A percentile compares a stretch with the other conserved stretches of the same genome.
These are phyloP conservation scores for Suillus subaureus DNA, from an alignment of 768 basidiomycete genomes.

Conservation along the genomic window DNA sequence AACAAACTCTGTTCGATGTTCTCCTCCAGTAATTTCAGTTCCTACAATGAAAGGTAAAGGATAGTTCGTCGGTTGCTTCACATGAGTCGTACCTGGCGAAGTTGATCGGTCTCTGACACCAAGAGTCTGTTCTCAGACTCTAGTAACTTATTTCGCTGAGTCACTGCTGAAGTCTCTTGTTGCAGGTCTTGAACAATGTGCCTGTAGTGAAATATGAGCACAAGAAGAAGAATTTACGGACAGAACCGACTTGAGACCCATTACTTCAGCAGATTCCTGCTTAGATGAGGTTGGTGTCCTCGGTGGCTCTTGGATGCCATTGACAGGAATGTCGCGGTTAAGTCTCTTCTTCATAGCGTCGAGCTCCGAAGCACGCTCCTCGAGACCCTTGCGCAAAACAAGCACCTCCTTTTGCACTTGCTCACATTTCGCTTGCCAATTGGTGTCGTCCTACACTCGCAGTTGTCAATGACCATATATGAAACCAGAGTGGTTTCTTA, in stretches of 20 bases:
- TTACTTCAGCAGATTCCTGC: conserved; percentile 67
- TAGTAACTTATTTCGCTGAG: conserved; percentile 69
- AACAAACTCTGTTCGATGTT: conserved; percentile 65
- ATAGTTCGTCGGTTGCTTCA: not conserved
- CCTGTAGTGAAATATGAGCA: conserved; percentile 38
- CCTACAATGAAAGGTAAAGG: conserved; percentile 42
- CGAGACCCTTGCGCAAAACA: conserved; percentile 34
- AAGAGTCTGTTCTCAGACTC: conserved; percentile 78
- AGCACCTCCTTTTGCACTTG: conserved; percentile 34
- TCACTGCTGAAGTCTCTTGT: conserved; percentile 67
- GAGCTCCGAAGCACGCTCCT: conserved; percentile 50
- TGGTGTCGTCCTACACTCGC: conserved; percentile 20
- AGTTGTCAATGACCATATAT: not conserved
- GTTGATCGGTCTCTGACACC: conserved; percentile 54
- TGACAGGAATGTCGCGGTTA: conserved; percentile 59
- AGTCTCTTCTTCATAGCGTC: conserved; percentile 57
- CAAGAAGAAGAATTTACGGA: not conserved
- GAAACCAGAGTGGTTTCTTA: not conserved
- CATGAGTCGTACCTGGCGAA: conserved; percentile 59
- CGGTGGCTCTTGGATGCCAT: conserved; percentile 34
- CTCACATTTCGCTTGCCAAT: conserved; percentile 32
- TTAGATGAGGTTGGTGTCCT: conserved; percentile 44
- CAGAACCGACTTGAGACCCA: conserved; percentile 70
- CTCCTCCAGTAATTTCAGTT: conserved; percentile 76
- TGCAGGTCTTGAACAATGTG: conserved; percentile 89